Evolutionary conservation across 2,329 filamentous ascomycete species (phyloP).

Genomic region (Elsinoe arachidis): DNA sequence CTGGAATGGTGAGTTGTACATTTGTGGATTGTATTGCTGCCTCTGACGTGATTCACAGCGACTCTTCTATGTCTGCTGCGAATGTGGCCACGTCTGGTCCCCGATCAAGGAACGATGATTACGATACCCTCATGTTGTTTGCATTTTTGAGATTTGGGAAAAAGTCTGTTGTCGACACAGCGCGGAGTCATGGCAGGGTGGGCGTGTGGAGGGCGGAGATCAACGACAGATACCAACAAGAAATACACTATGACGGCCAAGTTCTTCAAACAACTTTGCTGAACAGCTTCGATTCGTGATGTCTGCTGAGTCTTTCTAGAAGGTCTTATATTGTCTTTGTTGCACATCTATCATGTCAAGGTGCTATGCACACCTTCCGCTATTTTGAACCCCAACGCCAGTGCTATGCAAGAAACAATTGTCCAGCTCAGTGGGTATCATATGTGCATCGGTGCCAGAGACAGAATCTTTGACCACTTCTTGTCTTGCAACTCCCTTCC

Average conservation of each 20-base stretch:
- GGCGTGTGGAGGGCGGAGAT: too few relatives aligned
- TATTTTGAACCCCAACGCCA: conserved; percentile 6
- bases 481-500: conserved; percentile 80
- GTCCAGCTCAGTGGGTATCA: conserved; percentile 30
- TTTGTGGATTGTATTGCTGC: background rate
- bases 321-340: background rate
- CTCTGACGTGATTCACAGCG: conserved; percentile 27
- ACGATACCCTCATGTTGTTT: background rate
- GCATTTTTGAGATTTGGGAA: background rate
- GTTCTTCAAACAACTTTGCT: background rate
- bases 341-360: conserved; percentile 4
- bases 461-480: conserved; percentile 98
- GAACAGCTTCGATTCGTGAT: background rate
- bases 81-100: conserved; percentile 44
- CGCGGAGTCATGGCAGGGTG: background rate
- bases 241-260: background rate
- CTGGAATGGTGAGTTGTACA: conserved; percentile 73
- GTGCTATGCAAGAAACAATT: conserved; percentile 14
- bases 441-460: conserved; percentile 77
- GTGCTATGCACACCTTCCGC: background rate
- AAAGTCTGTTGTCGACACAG: conserved; percentile 3
- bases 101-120: conserved; percentile 11
- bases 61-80: conserved; percentile 68
- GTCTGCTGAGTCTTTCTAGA: background rate
- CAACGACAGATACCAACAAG: background rate